Base-by-base conservation (phyloP, 2,329 filamentous ascomycete species). In the Colletotrichum cuscutae region DNA sequence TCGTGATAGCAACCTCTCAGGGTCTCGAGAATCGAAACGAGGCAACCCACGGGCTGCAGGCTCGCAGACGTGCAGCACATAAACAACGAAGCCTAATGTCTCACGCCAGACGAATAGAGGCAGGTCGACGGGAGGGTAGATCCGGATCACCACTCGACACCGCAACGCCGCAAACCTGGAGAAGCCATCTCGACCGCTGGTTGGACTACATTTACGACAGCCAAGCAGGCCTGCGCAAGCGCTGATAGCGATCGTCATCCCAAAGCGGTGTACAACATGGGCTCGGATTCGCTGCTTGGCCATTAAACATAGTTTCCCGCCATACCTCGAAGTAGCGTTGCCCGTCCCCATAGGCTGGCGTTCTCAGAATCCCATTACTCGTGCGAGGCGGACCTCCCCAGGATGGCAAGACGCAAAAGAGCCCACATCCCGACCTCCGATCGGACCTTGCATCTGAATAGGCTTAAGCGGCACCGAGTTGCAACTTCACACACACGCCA, bases 361-460 rank as follows among this genome's bases (percentile, higher is more conserved):
- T 19, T 35, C 32, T 12, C 32, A 35, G 30, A 58, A 46, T 52
- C 28, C 35, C 66, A 72, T 70, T 72, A 72, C 70, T 72, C 70
- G 66, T 59, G 70, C 54, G 35, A 52, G 42, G 13, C 53, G 53
- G 59, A 28, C 59, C 46, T 54, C 32, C 30, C 66, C 22, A 32
- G 19, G 9, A 57, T 35, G 46, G 19, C 46, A 49, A 56, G 52
- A 28, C 30, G 54, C 24, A 12, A 32, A 62, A 49, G 28, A 49
- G 28, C 60, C 70, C 60, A 70, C 60, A 70, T 60, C 52, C 66
- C 60, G 54, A 52, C 66, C 66, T 70, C 56, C 66, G 70, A 72
- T 72, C 66, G 66, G 70, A 70, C 70, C 66, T 65, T 61, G 66
- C 66, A 58, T 70, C 59, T 49, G 66, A 72, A 61, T 70, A 72